phyloP scores from a whole-genome alignment of 108 stramenopile genomes.

The Cyclotella baltica region DNA sequence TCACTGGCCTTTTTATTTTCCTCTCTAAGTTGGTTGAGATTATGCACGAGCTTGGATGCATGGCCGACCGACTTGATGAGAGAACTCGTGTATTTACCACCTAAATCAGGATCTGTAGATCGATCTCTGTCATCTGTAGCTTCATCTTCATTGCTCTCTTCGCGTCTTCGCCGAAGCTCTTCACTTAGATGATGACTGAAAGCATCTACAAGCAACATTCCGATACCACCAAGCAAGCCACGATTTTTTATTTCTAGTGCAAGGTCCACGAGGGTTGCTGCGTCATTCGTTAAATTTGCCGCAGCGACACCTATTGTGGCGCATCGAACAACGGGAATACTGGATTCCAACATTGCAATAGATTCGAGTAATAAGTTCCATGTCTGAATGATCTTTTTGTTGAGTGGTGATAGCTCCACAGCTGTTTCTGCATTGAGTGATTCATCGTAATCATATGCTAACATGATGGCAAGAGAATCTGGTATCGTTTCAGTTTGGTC shows the following conservation, averaged over 20 bases:
- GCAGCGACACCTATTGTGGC: conserved; percentile 39
- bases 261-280: conserved; percentile 34
- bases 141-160: not conserved
- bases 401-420: not conserved
- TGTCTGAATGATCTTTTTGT: conserved; percentile 14
- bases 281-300: conserved; percentile 28
- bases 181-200: conserved; percentile 36
- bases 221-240: conserved; percentile 37
- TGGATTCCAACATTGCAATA: conserved; percentile 35
- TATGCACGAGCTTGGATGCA: conserved; percentile 35
- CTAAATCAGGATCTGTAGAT: conserved; percentile 2
- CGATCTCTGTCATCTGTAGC: too few species aligned
- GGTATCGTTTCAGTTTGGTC: conserved; percentile 3
- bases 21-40: conserved; percentile 19
- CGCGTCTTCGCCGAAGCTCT: conserved; percentile 31
- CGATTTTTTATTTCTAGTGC: conserved; percentile 45
- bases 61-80: conserved; percentile 27
- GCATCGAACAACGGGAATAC: conserved; percentile 45
- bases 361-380: conserved; percentile 44
- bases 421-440: not conserved
- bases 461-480: conserved; percentile 19
- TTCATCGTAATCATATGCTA: conserved; percentile 20
- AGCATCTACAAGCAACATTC: conserved; percentile 40
- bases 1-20: not conserved
- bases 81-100: conserved; percentile 37